Conservation (phyloP, 345 rosid species). For the Brassica incana region DNA sequence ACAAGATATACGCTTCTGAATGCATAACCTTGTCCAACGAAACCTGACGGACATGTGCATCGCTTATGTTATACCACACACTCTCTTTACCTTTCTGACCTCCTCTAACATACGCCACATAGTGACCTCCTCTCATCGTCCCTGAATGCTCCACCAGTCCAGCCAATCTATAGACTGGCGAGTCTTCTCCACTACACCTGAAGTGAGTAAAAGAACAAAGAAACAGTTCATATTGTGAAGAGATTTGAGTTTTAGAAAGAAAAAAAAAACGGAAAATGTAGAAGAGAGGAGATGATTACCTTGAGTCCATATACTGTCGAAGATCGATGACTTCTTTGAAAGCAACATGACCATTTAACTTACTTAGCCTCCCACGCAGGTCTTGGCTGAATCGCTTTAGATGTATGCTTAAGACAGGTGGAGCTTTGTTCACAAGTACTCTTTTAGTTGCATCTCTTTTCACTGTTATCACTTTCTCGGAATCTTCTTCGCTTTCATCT, state of each 20-base stretch:
- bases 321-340: slow-evolving; percentile 75
- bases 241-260: background rate
- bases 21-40: slow-evolving; percentile 75
- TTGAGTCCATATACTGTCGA: slow-evolving; percentile 70
- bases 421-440: slow-evolving; percentile 72
- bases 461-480: slow-evolving; percentile 49
- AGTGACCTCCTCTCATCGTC: slow-evolving; percentile 94
- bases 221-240: background rate
- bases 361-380: slow-evolving; percentile 85
- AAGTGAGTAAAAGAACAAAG: background rate
- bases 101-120: slow-evolving; percentile 81
- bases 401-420: slow-evolving; percentile 83
- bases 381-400: slow-evolving; percentile 96
- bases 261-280: background rate
- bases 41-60: slow-evolving; percentile 67
- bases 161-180: slow-evolving; percentile 52
- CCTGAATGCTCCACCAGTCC: slow-evolving; percentile 95
- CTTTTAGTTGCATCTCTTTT: slow-evolving; percentile 94
- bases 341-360: slow-evolving; percentile 85
- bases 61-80: slow-evolving; percentile 74
- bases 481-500: slow-evolving; percentile 34
- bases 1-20: slow-evolving; percentile 86
- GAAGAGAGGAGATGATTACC: slow-evolving; percentile 46
- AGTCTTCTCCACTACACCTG: slow-evolving; percentile 48
- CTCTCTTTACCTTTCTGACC: slow-evolving; percentile 42